A percentile compares a stretch with the other conserved stretches of the same genome.
phyloP scores from a whole-genome alignment of 441 rosid species.

The Erodium chrysanthum region DNA sequence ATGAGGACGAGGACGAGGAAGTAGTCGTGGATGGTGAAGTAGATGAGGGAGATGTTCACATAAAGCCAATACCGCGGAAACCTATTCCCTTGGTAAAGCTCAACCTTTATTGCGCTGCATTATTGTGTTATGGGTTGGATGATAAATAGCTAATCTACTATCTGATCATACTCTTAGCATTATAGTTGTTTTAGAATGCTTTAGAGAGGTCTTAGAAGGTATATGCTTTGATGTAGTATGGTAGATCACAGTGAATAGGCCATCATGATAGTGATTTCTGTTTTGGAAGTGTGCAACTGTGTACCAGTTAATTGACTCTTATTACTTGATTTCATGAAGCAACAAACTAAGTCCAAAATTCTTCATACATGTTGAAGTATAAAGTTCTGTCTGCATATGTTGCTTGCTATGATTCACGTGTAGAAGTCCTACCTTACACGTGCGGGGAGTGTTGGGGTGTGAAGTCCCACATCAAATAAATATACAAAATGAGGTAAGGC shows the following conservation, averaged over 20 bases:
- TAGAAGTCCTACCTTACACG: too few species aligned
- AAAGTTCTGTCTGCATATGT: too few species aligned
- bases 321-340: background rate
- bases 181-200: background rate
- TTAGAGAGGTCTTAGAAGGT: background rate
- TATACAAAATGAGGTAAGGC: too few species aligned
- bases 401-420: too few species aligned
- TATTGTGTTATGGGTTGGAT: background rate
- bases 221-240: background rate
- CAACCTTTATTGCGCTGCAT: slow-evolving; percentile 14
- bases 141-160: background rate
- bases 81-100: slow-evolving; percentile 54
- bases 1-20: slow-evolving; percentile 97
- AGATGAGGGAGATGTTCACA: slow-evolving; percentile 97
- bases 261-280: background rate
- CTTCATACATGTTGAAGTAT: background rate
- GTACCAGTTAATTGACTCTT: background rate
- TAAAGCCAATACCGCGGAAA: slow-evolving; percentile 68
- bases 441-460: too few species aligned
- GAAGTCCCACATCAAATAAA: too few species aligned
- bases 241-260: background rate
- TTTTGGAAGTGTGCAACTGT: background rate
- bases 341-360: background rate
- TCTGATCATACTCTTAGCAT: background rate
- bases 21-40: slow-evolving; percentile 95